Percentiles rank a stretch among this genome's conserved stretches.
These are phyloP conservation scores for Meira nashicola DNA, from an alignment of 1,284 basidiomycete species.

Conservation along the genomic window DNA sequence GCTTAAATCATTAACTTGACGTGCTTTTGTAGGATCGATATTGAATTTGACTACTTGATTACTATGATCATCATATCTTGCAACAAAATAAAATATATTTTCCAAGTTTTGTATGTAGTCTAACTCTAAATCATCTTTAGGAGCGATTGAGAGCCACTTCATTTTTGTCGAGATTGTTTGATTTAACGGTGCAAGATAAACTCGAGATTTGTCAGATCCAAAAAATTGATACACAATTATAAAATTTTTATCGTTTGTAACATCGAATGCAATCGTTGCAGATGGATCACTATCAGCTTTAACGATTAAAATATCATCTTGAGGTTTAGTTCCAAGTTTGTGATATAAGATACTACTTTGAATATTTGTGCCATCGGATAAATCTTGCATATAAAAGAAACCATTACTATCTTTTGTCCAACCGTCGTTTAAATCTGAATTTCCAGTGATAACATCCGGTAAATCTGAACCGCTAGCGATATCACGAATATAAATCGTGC, in stretches of 20 bases:
- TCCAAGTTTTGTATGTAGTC: constrained; percentile 42
- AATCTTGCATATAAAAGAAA: no score
- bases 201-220: constrained; percentile 34
- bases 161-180: constrained; percentile 19
- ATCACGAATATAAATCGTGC: no score
- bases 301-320: constrained; percentile 41
- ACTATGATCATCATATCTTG: constrained; percentile 41
- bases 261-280: no score
- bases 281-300: background rate
- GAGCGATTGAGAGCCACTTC: constrained; percentile 41
- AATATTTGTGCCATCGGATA: no score
- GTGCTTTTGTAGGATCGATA: background rate
- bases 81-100: constrained; percentile 45
- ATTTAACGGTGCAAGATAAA: constrained; percentile 30
- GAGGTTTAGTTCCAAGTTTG: constrained; percentile 37
- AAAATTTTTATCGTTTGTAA: no score
- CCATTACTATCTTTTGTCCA: no score
- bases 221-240: no score
- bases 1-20: constrained; percentile 21
- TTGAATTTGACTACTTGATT: background rate
- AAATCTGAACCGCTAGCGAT: no score
- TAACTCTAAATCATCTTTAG: constrained; percentile 39
- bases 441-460: no score
- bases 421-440: no score
- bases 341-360: constrained; percentile 37